Percentiles rank a stretch among this genome's conserved stretches.
Evolutionary conservation across 208 protist genomes (phyloP).

Genomic region (Leishmania tropica): DNA sequence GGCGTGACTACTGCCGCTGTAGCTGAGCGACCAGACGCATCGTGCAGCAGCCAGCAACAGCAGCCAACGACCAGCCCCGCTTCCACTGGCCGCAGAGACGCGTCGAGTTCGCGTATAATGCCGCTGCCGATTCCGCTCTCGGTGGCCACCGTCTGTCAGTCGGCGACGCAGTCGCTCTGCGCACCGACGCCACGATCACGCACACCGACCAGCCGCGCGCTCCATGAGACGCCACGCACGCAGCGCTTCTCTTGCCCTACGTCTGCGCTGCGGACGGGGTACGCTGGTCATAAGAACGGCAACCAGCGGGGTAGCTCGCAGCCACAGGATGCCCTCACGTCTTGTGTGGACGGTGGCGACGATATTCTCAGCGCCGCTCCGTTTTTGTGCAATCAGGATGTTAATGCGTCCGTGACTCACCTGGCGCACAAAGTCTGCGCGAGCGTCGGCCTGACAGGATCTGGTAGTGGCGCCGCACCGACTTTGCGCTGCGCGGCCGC

Average conservation of each 20-base stretch:
- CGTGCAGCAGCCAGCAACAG: neutral
- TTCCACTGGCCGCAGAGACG: neutral
- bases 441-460: neutral
- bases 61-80: neutral
- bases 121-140: constrained; percentile 43
- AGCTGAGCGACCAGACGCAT: neutral
- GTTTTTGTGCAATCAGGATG: constrained; percentile 7
- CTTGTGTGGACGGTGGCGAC: neutral
- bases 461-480: neutral
- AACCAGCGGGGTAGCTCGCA: neutral
- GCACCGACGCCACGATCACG: neutral
- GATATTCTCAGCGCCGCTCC: neutral
- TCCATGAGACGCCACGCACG: constrained; percentile 14
- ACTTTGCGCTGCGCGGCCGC: neutral
- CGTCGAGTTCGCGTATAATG: neutral
- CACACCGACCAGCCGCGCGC: neutral
- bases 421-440: neutral
- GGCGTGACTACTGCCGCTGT: neutral
- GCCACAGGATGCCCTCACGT: neutral
- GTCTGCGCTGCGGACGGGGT: neutral
- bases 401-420: neutral
- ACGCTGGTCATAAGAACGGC: neutral
- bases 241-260: constrained; percentile 15
- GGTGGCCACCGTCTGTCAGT: constrained; percentile 19
- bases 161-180: neutral